A percentile compares a stretch with the other conserved stretches of the same genome.
Conservation (phyloP, 495 filamentous ascomycete species). For the Hyphodiscus hymeniophilus region DNA sequence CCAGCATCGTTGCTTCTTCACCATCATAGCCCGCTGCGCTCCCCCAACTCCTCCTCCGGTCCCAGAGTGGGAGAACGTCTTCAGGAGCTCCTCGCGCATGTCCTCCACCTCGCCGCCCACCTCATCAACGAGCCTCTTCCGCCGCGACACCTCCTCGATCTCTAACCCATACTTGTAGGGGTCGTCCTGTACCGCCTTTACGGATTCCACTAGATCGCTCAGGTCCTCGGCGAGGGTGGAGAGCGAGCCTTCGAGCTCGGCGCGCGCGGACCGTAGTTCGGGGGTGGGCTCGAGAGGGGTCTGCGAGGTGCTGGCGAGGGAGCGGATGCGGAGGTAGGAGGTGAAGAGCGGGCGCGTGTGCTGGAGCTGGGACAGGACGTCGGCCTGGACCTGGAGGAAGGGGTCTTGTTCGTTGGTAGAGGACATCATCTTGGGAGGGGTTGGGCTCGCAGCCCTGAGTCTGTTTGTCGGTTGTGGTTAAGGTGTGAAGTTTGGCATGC, state of each 20-base stretch:
- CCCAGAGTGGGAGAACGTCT: slow-evolving; percentile 12
- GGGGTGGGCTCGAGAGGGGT: slow-evolving; percentile 68
- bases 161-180: slow-evolving; percentile 86
- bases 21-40: slow-evolving; percentile 14
- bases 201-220: slow-evolving; percentile 78
- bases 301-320: slow-evolving; percentile 50
- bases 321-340: slow-evolving; percentile 93
- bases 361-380: slow-evolving; percentile 70
- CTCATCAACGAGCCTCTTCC: slow-evolving; percentile 78
- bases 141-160: slow-evolving; percentile 69
- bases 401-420: slow-evolving; percentile 72
- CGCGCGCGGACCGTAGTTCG: slow-evolving; percentile 74
- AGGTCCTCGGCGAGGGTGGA: slow-evolving; percentile 76
- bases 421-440: slow-evolving; percentile 53
- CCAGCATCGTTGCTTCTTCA: slow-evolving; percentile 24
- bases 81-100: slow-evolving; percentile 75
- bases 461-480: background rate
- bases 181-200: slow-evolving; percentile 80
- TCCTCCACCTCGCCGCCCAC: slow-evolving; percentile 80
- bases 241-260: slow-evolving; percentile 73
- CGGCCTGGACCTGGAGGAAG: slow-evolving; percentile 91
- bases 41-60: slow-evolving; percentile 14
- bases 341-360: slow-evolving; percentile 78
- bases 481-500: too few relatives aligned
- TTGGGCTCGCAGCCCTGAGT: background rate